phyloP scores from a whole-genome alignment of 257 asterid species.

The Linaria vulgaris region DNA sequence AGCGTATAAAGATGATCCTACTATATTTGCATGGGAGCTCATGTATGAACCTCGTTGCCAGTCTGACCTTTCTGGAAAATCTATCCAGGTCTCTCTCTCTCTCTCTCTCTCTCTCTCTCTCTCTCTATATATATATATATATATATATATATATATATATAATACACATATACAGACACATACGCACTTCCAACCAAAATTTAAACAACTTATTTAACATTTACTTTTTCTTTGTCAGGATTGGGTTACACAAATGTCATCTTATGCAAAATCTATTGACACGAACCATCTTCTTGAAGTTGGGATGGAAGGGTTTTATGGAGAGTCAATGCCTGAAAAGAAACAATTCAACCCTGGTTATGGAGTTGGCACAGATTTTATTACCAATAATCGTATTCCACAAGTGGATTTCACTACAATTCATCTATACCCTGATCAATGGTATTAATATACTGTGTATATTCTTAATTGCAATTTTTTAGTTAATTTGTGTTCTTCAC shows the following conservation, averaged over 20 bases:
- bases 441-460: conserved; percentile 38
- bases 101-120: background rate
- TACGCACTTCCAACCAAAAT: too few relatives aligned
- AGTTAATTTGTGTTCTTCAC: too few relatives aligned
- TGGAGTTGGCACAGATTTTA: conserved; percentile 62
- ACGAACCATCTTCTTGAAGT: conserved; percentile 46
- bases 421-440: conserved; percentile 64
- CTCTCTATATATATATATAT: too few relatives aligned
- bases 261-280: conserved; percentile 55
- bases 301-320: conserved; percentile 75
- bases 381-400: conserved; percentile 39
- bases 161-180: too few relatives aligned
- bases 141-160: too few relatives aligned
- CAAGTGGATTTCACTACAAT: conserved; percentile 61
- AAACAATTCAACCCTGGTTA: conserved; percentile 52
- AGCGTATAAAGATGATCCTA: conserved; percentile 41
- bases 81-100: conserved; percentile 30
- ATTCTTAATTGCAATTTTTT: too few relatives aligned
- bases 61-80: conserved; percentile 45
- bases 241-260: conserved; percentile 52
- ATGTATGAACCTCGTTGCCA: conserved; percentile 53
- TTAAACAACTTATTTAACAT: background rate
- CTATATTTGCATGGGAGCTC: conserved; percentile 50
- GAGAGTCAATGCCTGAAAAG: conserved; percentile 46
- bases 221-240: conserved; percentile 19